Evolutionary conservation across 108 stramenopile species (phyloP).

Genomic region (Chaetoceros tenuissimus): DNA sequence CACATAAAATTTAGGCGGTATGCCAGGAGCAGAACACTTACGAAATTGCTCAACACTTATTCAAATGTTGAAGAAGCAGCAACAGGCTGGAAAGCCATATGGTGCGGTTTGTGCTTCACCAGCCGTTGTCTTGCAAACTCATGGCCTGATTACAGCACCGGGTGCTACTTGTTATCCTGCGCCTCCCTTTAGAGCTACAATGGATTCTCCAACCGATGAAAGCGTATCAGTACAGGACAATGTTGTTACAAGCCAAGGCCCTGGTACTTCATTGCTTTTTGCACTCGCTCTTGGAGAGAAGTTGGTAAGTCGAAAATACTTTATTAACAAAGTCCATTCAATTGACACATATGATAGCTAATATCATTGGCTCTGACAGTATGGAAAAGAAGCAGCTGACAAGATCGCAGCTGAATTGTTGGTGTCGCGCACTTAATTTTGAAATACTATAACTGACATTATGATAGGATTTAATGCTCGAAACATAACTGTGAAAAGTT

Average conservation of each 20-base stretch:
- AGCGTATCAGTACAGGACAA: slow-evolving; percentile 65
- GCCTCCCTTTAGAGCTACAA: slow-evolving; percentile 45
- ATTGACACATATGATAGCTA: no score
- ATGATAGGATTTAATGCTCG: no score
- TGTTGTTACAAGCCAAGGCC: slow-evolving; percentile 69
- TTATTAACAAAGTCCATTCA: neutral
- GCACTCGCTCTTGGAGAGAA: slow-evolving; percentile 50
- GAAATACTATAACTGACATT: no score
- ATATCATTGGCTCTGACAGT: no score
- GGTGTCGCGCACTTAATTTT: slow-evolving; percentile 20
- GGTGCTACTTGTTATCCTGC: slow-evolving; percentile 90
- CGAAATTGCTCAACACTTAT: slow-evolving; percentile 58
- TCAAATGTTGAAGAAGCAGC: slow-evolving; percentile 66
- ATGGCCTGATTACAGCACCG: slow-evolving; percentile 49
- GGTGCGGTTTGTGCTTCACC: slow-evolving; percentile 87
- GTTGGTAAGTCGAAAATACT: slow-evolving; percentile 7
- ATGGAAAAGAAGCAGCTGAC: slow-evolving; percentile 46
- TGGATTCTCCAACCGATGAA: slow-evolving; percentile 42
- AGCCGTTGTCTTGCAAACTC: slow-evolving; percentile 67
- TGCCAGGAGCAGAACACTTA: slow-evolving; percentile 68
- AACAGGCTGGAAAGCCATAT: slow-evolving; percentile 39
- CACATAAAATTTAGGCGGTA: slow-evolving; percentile 7
- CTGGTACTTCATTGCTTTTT: slow-evolving; percentile 70
- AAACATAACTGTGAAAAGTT: slow-evolving; percentile 1
- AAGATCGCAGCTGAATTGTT: slow-evolving; percentile 48